Evolutionary conservation across 2,329 filamentous ascomycete genomes (phyloP).

Genomic region (Ceratocystis destructans): DNA sequence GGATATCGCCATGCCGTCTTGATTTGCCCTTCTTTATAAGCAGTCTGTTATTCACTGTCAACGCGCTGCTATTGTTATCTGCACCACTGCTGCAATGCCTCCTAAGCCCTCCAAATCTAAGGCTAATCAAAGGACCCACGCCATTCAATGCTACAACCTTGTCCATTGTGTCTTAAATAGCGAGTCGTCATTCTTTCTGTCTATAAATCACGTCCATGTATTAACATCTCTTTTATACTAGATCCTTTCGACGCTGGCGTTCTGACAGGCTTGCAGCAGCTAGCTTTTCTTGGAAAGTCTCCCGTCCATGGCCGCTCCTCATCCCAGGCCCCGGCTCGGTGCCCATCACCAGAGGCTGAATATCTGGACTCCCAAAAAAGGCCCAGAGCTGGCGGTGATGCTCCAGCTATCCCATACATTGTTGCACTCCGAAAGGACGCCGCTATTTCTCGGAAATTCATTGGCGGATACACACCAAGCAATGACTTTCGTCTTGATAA

Average conservation of each 20-base stretch:
- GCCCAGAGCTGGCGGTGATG: not conserved
- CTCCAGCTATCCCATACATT: not conserved
- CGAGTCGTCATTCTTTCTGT: not conserved
- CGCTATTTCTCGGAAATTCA: not conserved
- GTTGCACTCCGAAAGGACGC: not conserved
- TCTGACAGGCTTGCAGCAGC: not conserved
- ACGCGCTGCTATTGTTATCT: not conserved
- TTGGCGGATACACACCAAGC: not conserved
- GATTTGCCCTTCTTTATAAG: not conserved
- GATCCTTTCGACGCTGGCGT: not conserved
- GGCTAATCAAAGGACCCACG: not conserved
- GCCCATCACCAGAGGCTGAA: not conserved
- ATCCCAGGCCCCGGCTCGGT: not conserved
- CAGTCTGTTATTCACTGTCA: not conserved
- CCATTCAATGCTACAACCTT: not conserved
- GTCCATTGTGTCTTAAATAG: not conserved
- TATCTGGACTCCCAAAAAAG: not conserved
- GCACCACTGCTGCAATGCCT: not conserved
- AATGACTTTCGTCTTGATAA: not conserved
- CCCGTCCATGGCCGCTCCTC: not conserved
- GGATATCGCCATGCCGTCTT: not conserved
- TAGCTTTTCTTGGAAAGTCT: not conserved
- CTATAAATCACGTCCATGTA: not conserved
- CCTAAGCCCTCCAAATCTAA: not conserved
- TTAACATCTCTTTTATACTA: not conserved